These are phyloP conservation scores for Cadophora malorum DNA, from an alignment of 2,329 filamentous ascomycete genomes.

Conservation along the genomic window DNA sequence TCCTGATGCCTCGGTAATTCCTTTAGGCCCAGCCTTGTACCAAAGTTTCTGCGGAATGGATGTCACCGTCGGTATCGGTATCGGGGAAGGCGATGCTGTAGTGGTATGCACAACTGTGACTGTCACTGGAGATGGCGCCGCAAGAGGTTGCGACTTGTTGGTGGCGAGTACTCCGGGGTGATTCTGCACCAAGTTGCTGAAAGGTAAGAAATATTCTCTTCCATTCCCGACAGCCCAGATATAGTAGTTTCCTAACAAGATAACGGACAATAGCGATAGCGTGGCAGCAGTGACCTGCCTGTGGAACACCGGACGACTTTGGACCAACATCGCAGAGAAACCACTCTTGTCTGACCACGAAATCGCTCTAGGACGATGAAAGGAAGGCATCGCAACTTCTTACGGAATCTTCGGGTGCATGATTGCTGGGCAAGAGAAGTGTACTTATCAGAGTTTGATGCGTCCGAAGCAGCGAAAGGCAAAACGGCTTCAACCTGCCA, in stretches of 20 bases:
- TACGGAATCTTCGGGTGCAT: background rate
- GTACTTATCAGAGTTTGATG: background rate
- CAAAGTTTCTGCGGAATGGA: constrained; percentile 47
- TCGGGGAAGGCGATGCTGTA: background rate
- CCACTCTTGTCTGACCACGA: background rate
- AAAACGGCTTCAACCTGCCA: background rate
- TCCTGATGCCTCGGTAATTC: constrained; percentile 43
- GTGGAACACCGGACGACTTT: background rate
- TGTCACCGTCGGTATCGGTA: background rate
- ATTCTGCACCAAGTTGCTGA: background rate
- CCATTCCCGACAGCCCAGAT: constrained; percentile 4
- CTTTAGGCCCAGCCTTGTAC: constrained; percentile 50
- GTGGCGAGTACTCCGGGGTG: background rate
- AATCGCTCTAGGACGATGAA: background rate
- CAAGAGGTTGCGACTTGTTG: background rate
- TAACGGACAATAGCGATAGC: background rate
- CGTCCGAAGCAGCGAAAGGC: background rate
- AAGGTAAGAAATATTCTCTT: background rate
- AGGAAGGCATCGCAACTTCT: background rate
- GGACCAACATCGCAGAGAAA: background rate
- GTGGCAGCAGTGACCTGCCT: constrained; percentile 6
- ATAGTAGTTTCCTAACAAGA: background rate
- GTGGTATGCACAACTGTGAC: background rate
- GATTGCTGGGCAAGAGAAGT: background rate
- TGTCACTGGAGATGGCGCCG: background rate